Evolutionary conservation across 2,329 filamentous ascomycete species (phyloP).

Genomic region (Orbilia javanica): DNA sequence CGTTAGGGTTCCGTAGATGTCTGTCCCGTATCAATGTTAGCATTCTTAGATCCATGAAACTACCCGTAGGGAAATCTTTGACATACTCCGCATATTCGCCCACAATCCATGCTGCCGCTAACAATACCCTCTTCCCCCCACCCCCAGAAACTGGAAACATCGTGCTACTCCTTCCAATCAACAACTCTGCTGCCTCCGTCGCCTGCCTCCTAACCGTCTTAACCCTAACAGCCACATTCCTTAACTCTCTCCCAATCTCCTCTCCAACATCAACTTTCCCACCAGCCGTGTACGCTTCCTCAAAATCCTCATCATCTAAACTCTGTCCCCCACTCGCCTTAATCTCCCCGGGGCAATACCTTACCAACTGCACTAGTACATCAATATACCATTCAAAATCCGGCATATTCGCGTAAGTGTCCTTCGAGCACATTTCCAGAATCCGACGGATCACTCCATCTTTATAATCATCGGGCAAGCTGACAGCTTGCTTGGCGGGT

Average conservation of each 20-base stretch:
- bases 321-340: conserved; percentile 36
- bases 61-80: background rate
- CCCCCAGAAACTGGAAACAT: conserved; percentile 70
- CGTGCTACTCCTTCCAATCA: conserved; percentile 70
- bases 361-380: conserved; percentile 85
- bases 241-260: conserved; percentile 84
- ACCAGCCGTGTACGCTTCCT: conserved; percentile 49
- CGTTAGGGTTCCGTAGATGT: conserved; percentile 75
- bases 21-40: conserved; percentile 22
- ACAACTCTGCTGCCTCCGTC: conserved; percentile 83
- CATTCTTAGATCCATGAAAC: background rate
- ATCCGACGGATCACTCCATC: conserved; percentile 85
- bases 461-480: conserved; percentile 87
- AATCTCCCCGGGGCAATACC: conserved; percentile 71
- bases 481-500: conserved; percentile 67
- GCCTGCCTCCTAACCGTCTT: conserved; percentile 82
- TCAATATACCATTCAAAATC: conserved; percentile 99
- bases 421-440: conserved; percentile 86
- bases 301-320: conserved; percentile 42
- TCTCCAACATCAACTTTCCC: conserved; percentile 71
- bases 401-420: conserved; percentile 84
- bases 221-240: conserved; percentile 92
- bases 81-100: conserved; percentile 80
- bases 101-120: conserved; percentile 83
- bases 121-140: conserved; percentile 75